Evolutionary conservation across 768 basidiomycete species (phyloP), one percentile per base, ranked within the genome.

Genomic region (Collybia sordida): DNA sequence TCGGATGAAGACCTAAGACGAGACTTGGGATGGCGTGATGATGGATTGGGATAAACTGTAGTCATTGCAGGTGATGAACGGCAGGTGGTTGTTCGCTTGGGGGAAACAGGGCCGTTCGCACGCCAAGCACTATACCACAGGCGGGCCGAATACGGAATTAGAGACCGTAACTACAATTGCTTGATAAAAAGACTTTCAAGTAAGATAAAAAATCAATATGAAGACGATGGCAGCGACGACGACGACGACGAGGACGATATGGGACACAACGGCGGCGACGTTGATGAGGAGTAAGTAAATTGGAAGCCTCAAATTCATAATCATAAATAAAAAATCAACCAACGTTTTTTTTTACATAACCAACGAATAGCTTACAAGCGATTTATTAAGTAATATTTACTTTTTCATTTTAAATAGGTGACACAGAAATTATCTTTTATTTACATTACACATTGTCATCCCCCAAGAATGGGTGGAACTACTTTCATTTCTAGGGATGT

Each of bases 1-100:
- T 83, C 78, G n/a, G 77, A 75, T 19, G 77, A 62, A 15, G 77
- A 74, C 59, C 79, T 69, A 42, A 70, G 61, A 27, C 77, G 75
- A 45, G 71, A 64, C 47, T 66, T 68, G 34, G 59, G 57, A 50
- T 54, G 60, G 47, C 54, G 59, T 41, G 58, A 54, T 39, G 50
- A 31, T 31, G 31, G 31, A 31, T 31, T 31, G 31, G 31, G 54
- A 50, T 58, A 62, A 43, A 65, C 66, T 45, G 70, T 63, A 47
- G 72, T 68, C 70, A 71, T 71, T 31, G 31, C 31, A 11, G 31
- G 9, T 31, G 31, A 31, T 31, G 31, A 11, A 31, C 31, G 31
- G 31, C 31, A 31, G 31, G 31, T 31, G 31, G 31, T 12, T 4
- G 31, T 31, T 34, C 54, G 56, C 52, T 53, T 47, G 49, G 40